Base-by-base conservation (phyloP, 1,139 yeast species). In the Lodderomyces margitis region DNA sequence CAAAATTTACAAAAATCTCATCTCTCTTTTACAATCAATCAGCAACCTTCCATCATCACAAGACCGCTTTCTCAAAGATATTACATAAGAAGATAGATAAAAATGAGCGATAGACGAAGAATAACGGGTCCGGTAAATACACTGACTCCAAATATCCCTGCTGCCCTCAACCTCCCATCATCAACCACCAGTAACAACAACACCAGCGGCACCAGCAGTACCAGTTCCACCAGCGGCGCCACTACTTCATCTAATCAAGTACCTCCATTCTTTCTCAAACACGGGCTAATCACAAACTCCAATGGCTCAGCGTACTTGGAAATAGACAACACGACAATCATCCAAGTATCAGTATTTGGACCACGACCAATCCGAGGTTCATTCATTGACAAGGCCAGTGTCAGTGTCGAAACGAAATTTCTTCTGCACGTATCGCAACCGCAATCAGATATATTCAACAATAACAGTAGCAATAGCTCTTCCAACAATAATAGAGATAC, bases 281-380 rank as follows among this genome's bases (percentile, higher is more conserved):
- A 82, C 4, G 87, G 87, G 2, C 64, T 66, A 21, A 79, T 85
- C 16, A 75, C 78, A 32, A 87, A 86, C 51, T 84, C 92, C 36
- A 84, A 83, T 55, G 98, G 98, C 2, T 87, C 96, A 8, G 77
- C 94, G 10, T 86, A 83, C 53, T 59, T 87, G 30, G 97, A 91
- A 59, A 71, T 76, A 10, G 84, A 78, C 12, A 75, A 74, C 39
- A 77, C 80, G 23, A 28, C 32, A 14, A 72, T 81, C 32, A 64
- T 89, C 6, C 80, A 84, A 46, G 83, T 83, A 1, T 75, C 89
- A 1, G 83, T 91, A 0, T 87, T 83, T 61, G 98, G 97, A 0
- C 97, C 98, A 9, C 74, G 92, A 50, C 96, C 97, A 5, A 81
- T 86, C 38, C 71, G 87, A 47, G 89, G 91, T 0, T 77, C 87